Conservation (phyloP, 164 flowering plant species). For the Dillenia turbinata region DNA sequence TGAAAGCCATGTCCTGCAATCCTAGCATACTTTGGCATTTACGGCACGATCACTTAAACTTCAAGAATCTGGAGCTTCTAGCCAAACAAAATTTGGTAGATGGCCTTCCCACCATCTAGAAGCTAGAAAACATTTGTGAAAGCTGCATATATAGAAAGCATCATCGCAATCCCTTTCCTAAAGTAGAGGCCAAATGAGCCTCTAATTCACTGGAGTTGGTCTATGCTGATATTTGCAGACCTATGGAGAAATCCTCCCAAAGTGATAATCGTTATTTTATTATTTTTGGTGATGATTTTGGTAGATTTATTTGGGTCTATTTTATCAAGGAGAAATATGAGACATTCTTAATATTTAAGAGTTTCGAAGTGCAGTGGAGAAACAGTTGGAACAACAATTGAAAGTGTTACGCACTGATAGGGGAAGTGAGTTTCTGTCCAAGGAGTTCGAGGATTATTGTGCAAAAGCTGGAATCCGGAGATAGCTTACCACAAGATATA, state of each 20-base stretch:
- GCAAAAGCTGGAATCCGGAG: neutral
- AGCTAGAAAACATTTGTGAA: too few species aligned
- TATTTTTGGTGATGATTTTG: neutral
- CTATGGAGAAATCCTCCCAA: conserved; percentile 1
- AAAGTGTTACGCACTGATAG: neutral
- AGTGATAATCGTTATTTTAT: neutral
- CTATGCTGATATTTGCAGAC: neutral
- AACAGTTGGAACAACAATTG: neutral
- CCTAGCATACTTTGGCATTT: too few species aligned
- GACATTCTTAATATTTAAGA: neutral
- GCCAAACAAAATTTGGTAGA: too few species aligned
- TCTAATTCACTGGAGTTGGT: neutral
- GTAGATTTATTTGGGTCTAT: neutral
- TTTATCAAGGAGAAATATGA: conserved; percentile 1
- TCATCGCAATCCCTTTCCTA: too few species aligned
- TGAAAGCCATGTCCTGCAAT: too few species aligned
- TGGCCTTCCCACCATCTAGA: too few species aligned
- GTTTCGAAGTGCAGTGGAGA: neutral
- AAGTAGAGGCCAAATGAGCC: neutral
- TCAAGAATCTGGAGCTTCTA: too few species aligned
- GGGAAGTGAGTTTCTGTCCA: conserved; percentile 3
- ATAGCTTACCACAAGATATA: neutral
- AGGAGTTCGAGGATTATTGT: conserved; percentile 1
- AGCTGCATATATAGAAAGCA: too few species aligned
- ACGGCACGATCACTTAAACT: too few species aligned